Evolutionary conservation across 2,329 filamentous ascomycete genomes (phyloP), one percentile per base, ranked within the genome.

Genomic region (Fusarium succisae): DNA sequence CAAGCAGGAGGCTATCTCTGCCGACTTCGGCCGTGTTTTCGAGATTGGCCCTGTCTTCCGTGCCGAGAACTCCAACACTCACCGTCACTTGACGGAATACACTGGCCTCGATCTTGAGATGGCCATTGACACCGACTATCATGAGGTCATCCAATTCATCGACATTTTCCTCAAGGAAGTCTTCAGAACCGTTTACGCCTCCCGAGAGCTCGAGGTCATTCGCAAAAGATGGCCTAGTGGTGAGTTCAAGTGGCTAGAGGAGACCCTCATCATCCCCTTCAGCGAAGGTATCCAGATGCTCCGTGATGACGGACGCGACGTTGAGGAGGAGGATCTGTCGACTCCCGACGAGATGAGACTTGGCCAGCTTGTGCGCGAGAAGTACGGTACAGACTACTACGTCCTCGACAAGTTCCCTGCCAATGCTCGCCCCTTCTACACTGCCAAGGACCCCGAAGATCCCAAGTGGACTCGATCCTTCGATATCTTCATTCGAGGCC

Each of bases 11-110:
- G 90, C 91, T 58, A 94, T 98, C 45, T 94, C 94, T 10, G 92
- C 95, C 35, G 95, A 98, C 80, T 96, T 98, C 80, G 92, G 92
- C 65, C 91, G 92, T 57, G 95, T 98, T 12, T 98, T 96, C 79
- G 95, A 98, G 76, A 80, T 87, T 63, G 80, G 84, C 66, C 81
- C 76, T 10, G 95, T 98, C 12, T 98, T 98, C 87, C 91, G 95
- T 76, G 95, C 95, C 2, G 95, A 98, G 81, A 97, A 98, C 85
- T 97, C 94, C 80, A 98, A 98, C 82, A 98, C 95, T 0, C 95
- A 98, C 79, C 91, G 95, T 43, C 95, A 98, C 81, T 87, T 98
- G 86, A 98, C 95, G 1, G 95, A 98, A 81, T 98, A 97, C 81
- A 98, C 95, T 9, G 95, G 95, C 63, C 87, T 98, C 37, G 95